phyloP scores from a whole-genome alignment of 1,284 basidiomycete species.

The Marasmius fiardii region DNA sequence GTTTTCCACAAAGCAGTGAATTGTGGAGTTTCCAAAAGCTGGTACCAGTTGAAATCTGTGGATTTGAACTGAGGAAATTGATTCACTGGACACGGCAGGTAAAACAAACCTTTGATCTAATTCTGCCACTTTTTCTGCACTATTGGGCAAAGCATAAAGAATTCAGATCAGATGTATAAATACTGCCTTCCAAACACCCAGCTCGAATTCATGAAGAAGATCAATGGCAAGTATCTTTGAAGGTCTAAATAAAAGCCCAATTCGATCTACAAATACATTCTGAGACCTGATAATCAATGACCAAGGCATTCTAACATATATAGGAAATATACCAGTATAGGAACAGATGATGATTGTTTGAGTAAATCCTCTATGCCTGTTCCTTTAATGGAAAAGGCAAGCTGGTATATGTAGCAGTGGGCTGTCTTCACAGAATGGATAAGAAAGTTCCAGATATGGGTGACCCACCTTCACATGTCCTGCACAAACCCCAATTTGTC shows the following conservation, averaged over 20 bases:
- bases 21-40: constrained; percentile 18
- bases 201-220: constrained; percentile 16
- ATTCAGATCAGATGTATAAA: constrained; percentile 23
- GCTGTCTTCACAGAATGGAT: no score
- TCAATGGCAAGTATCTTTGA: constrained; percentile 16
- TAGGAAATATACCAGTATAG: constrained; percentile 1
- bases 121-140: no score
- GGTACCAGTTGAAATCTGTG: constrained; percentile 11
- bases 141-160: no score
- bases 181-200: constrained; percentile 21
- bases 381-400: neutral
- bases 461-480: no score
- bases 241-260: constrained; percentile 9
- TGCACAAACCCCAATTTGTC: no score
- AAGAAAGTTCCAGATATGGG: no score
- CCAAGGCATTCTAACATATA: neutral
- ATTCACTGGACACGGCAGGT: constrained; percentile 11
- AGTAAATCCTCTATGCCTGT: constrained; percentile 6
- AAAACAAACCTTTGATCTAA: constrained; percentile 3
- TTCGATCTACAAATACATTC: constrained; percentile 13
- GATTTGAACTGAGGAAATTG: neutral
- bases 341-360: neutral
- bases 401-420: no score
- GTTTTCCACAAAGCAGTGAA: constrained; percentile 17
- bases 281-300: neutral